A percentile compares a stretch with the other conserved stretches of the same genome.
Conservation (phyloP, 208 protist genomes). For the Trypanosoma grayi region DNA sequence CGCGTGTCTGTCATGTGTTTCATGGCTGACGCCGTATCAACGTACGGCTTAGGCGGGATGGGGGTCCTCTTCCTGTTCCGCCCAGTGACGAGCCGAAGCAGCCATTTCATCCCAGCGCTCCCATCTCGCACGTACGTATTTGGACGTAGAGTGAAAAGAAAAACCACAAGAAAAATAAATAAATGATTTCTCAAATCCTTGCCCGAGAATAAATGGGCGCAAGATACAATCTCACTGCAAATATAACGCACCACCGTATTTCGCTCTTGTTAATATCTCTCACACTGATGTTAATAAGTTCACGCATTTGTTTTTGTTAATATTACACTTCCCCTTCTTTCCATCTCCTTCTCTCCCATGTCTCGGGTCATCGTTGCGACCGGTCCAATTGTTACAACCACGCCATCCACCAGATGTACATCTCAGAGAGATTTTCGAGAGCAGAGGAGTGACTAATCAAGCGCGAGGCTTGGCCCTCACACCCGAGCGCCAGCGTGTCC, state of each 20-base stretch:
- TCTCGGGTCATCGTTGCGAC: neutral
- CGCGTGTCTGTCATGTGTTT: slow-evolving; percentile 71
- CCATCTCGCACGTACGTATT: neutral
- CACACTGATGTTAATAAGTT: neutral
- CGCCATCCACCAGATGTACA: slow-evolving; percentile 97
- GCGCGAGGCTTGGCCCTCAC: slow-evolving; percentile 91
- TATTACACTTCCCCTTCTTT: no score
- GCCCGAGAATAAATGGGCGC: no score
- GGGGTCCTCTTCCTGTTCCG: slow-evolving; percentile 42
- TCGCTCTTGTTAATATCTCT: neutral
- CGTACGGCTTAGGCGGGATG: slow-evolving; percentile 86
- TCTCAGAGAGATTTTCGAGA: slow-evolving; percentile 89
- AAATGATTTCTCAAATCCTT: no score
- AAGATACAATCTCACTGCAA: no score
- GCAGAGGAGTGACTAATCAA: slow-evolving; percentile 92
- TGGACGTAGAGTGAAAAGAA: neutral
- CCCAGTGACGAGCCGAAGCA: slow-evolving; percentile 39
- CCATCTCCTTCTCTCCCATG: slow-evolving; percentile 2
- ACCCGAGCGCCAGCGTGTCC: slow-evolving; percentile 78
- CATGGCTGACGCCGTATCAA: slow-evolving; percentile 59
- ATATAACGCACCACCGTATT: no score
- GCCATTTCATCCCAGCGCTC: slow-evolving; percentile 61
- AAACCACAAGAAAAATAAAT: slow-evolving; percentile 18
- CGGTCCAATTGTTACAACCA: slow-evolving; percentile 70
- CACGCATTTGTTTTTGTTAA: neutral